Base-by-base conservation (phyloP, 2,329 filamentous ascomycete genomes). In the Paracamarosporium sp. region DNA sequence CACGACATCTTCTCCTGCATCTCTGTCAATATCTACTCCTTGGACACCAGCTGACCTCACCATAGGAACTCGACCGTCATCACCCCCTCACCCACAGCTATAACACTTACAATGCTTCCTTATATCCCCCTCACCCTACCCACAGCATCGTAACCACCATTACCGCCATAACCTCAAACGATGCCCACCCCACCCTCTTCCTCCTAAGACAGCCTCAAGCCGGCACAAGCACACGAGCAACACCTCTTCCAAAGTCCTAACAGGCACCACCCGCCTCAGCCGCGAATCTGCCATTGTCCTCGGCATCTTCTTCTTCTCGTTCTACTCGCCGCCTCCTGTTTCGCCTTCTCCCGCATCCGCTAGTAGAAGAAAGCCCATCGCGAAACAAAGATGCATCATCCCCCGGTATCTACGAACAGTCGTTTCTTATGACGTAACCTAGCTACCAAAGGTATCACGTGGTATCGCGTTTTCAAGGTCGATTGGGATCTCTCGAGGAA, bases 251-350 rank as follows among this genome's bases (percentile, higher is more conserved):
- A 33, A n/a, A n/a, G n/a, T n/a, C n/a, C n/a, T n/a, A n/a, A n/a
- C n/a, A n/a, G n/a, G 30, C 5, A 47, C 52, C 45, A 35, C 44
- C 13, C 30, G 53, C 17, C 36, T 62, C n/a, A 53, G 65, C 40
- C 50, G 51, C 40, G 46, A 59, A 50, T 55, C 60, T 36, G 56
- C 53, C 35, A 59, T 64, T 40, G 60, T 57, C n/a, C 55, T 62
- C 3, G 59, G 55, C 27, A 22, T 50, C 25, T 50, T 65, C 13
- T 38, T 11, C 17, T 33, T 27, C 20, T 54, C 41, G 20, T 58
- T 28, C 30, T 56, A n/a, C 5, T 28, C 11, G 20, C 45, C 20
- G 20, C 53, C 33, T 3, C 40, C 15, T 58, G 50, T 27, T 24
- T 44, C 25, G 15, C 28, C 2, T 17, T 25, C 38, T 24, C 24